A percentile compares a stretch with the other conserved stretches of the same genome.
These are phyloP conservation scores for Clarkia xantiana DNA, from an alignment of 345 rosid species.

Conservation along the genomic window DNA sequence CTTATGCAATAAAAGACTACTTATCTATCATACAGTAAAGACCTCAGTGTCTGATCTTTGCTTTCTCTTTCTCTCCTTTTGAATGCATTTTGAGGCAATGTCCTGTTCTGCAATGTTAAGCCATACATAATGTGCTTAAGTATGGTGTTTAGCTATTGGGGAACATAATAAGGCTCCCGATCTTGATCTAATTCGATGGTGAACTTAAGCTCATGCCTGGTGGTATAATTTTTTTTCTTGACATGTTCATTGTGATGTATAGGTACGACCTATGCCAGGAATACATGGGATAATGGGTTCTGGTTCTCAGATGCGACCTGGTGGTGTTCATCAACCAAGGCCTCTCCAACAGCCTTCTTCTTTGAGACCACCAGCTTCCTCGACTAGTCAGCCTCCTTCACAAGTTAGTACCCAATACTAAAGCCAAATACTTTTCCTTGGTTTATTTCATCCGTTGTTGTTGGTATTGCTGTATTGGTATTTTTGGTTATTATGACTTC, in stretches of 20 bases:
- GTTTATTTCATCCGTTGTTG: neutral
- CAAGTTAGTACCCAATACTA: conserved; percentile 34
- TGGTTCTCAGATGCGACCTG: conserved; percentile 50
- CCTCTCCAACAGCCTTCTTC: conserved; percentile 50
- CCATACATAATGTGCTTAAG: too few species aligned
- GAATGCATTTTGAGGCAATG: too few species aligned
- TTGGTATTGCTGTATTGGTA: neutral
- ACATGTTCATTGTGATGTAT: conserved; percentile 3
- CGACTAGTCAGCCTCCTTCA: conserved; percentile 35
- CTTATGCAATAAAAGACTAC: too few species aligned
- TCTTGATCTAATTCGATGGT: neutral
- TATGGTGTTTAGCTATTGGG: neutral
- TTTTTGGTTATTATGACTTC: too few species aligned
- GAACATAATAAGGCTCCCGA: neutral
- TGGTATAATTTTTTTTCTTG: neutral
- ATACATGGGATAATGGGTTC: conserved; percentile 62
- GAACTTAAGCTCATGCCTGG: neutral
- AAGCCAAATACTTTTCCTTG: neutral
- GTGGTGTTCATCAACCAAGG: conserved; percentile 70
- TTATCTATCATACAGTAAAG: too few species aligned
- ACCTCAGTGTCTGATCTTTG: too few species aligned
- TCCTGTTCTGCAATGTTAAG: too few species aligned
- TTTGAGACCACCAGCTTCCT: conserved; percentile 42
- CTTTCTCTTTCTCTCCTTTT: too few species aligned
- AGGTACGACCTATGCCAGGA: conserved; percentile 55